Conservation (phyloP, 2,329 filamentous ascomycete species). For the Trichoderma afroharzianum region DNA sequence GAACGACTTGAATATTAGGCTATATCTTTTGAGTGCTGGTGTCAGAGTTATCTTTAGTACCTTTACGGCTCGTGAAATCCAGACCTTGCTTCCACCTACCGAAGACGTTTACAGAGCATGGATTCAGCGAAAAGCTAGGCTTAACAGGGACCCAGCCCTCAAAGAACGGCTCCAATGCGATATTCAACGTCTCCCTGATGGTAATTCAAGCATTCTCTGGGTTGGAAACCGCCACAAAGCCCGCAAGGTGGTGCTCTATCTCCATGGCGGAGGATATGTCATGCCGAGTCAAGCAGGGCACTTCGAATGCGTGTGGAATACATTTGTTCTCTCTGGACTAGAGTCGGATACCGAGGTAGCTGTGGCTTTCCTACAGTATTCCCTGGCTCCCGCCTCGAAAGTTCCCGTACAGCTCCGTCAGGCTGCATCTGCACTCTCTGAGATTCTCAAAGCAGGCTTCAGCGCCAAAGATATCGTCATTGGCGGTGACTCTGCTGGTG, state of each 20-base stretch:
- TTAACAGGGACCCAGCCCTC: conserved; percentile 9
- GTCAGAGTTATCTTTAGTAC: conserved; percentile 21
- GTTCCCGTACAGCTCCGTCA: conserved; percentile 33
- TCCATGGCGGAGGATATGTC: conserved; percentile 30
- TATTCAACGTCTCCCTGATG: conserved; percentile 21
- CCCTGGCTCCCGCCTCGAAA: conserved; percentile 29
- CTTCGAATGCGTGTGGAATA: conserved; percentile 28
- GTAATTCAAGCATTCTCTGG: conserved; percentile 26
- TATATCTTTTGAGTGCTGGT: conserved; percentile 20
- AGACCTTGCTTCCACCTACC: conserved; percentile 22
- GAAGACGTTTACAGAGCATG: conserved; percentile 24
- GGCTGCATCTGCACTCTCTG: conserved; percentile 30
- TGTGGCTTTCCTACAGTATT: conserved; percentile 35
- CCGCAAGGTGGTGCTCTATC: conserved; percentile 28
- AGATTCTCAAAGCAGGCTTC: conserved; percentile 30
- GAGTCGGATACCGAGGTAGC: conserved; percentile 25
- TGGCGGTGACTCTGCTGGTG: conserved; percentile 38
- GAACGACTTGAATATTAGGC: conserved; percentile 19
- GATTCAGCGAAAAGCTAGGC: conserved; percentile 22
- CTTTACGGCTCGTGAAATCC: conserved; percentile 24
- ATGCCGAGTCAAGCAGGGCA: conserved; percentile 24
- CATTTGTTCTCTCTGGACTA: conserved; percentile 23
- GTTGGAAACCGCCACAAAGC: conserved; percentile 27
- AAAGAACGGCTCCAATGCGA: conserved; percentile 20
- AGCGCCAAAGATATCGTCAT: conserved; percentile 31